Conservation (phyloP, 495 filamentous ascomycete genomes). For the Hypoxylon rickii region DNA sequence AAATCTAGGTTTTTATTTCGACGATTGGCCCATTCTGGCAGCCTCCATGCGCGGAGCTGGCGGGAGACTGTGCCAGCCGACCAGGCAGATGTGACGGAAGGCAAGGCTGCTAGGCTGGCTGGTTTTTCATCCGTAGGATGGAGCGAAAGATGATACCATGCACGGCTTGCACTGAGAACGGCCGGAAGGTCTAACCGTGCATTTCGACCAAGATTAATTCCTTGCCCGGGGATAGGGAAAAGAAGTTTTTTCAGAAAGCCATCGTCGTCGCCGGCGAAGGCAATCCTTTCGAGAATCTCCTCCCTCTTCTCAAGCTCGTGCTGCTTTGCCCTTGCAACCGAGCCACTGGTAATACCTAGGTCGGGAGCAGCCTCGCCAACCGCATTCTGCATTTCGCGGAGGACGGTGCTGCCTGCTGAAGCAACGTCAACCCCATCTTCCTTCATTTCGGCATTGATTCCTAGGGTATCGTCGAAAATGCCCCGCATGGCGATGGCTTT, state of each 20-base stretch:
- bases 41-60: conserved; percentile 87
- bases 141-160: conserved; percentile 93
- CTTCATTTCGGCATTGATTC: conserved; percentile 97
- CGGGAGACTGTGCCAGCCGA: conserved; percentile 89
- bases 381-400: conserved; percentile 82
- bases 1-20: conserved; percentile 93
- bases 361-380: conserved; percentile 79
- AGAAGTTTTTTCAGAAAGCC: conserved; percentile 83
- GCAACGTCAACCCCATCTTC: conserved; percentile 81
- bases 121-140: conserved; percentile 90
- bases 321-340: conserved; percentile 71
- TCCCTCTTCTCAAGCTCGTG: conserved; percentile 80
- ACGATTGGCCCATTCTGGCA: conserved; percentile 95
- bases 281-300: conserved; percentile 82
- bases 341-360: conserved; percentile 72
- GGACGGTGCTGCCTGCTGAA: conserved; percentile 72
- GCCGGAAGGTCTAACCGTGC: conserved; percentile 76
- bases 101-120: conserved; percentile 64
- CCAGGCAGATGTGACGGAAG: conserved; percentile 73
- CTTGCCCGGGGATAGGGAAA: conserved; percentile 75
- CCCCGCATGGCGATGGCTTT: conserved; percentile 85
- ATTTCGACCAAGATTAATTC: conserved; percentile 70
- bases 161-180: conserved; percentile 76
- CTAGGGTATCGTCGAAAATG: conserved; percentile 87
- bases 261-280: conserved; percentile 76